A percentile compares a stretch with the other conserved stretches of the same genome.
These are phyloP conservation scores for Nemania sp. DNA, from an alignment of 2,329 filamentous ascomycete species.

Conservation along the genomic window DNA sequence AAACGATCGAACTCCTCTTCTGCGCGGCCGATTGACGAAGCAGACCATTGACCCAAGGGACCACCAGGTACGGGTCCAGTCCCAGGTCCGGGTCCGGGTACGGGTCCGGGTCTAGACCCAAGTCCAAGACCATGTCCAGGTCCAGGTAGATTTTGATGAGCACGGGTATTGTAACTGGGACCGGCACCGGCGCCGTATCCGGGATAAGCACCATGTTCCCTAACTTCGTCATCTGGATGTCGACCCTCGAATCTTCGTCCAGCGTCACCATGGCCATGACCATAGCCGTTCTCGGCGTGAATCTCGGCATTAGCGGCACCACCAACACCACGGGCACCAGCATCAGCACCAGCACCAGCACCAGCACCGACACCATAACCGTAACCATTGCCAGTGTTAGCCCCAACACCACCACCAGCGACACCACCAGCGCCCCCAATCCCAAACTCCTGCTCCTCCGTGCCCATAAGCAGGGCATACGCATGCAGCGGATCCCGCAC, in stretches of 20 bases:
- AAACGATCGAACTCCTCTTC: slow-evolving; percentile 18
- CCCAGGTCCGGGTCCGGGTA: not conserved
- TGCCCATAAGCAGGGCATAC: slow-evolving; percentile 18
- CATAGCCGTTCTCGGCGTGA: not conserved
- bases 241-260: too few relatives aligned
- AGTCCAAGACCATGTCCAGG: not conserved
- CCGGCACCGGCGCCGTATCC: too few relatives aligned
- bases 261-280: too few relatives aligned
- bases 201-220: too few relatives aligned
- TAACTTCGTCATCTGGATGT: too few relatives aligned
- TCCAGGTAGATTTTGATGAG: too few relatives aligned
- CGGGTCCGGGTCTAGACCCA: not conserved
- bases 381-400: too few relatives aligned
- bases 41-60: slow-evolving; percentile 12
- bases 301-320: not conserved
- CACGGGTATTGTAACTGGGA: too few relatives aligned
- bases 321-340: not conserved
- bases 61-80: not conserved
- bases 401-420: not conserved
- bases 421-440: not conserved
- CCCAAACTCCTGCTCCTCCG: not conserved
- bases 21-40: slow-evolving; percentile 15
- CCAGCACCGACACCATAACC: not conserved
- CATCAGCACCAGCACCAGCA: not conserved
- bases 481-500: slow-evolving; percentile 16